phyloP scores from a whole-genome alignment of 2,329 filamentous ascomycete genomes.

The Sporothrix protearum region DNA sequence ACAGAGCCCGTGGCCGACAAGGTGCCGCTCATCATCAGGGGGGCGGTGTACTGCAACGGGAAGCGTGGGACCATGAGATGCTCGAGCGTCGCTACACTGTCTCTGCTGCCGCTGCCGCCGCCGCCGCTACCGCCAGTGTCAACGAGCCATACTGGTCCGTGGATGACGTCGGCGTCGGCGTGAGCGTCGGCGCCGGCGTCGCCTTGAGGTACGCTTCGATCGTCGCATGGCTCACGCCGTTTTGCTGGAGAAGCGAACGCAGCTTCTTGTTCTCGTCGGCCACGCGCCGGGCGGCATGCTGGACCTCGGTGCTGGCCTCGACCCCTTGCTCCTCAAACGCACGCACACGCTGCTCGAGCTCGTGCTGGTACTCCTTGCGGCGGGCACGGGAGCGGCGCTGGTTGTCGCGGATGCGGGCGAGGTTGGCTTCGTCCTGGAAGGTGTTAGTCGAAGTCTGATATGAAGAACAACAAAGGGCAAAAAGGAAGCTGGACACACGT shows the following conservation, averaged over 20 bases:
- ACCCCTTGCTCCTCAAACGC: conserved; percentile 62
- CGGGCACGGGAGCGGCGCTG: conserved; percentile 72
- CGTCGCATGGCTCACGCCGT: conserved; percentile 56
- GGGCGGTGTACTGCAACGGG: conserved; percentile 33
- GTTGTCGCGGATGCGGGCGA: conserved; percentile 68
- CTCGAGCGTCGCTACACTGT: conserved; percentile 37
- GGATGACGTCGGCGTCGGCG: conserved; percentile 10
- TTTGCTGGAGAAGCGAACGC: conserved; percentile 53
- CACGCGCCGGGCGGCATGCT: conserved; percentile 64
- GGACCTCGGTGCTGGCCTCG: conserved; percentile 67
- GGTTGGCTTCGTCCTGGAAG: conserved; percentile 28
- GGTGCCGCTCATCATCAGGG: conserved; percentile 30
- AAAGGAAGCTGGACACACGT: neutral
- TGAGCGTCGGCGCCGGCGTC: neutral
- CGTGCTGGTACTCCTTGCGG: conserved; percentile 68
- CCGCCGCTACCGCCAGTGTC: no score
- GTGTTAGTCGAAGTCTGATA: neutral
- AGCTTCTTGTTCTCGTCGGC: conserved; percentile 66
- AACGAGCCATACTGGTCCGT: no score
- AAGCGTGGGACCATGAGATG: conserved; percentile 39
- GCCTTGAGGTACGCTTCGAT: conserved; percentile 44
- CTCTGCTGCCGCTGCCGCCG: no score
- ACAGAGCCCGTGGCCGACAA: conserved; percentile 10
- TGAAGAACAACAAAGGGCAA: neutral
- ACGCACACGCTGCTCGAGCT: conserved; percentile 63